Evolutionary conservation across 441 rosid species (phyloP).

Genomic region (Mallotus japonicus): DNA sequence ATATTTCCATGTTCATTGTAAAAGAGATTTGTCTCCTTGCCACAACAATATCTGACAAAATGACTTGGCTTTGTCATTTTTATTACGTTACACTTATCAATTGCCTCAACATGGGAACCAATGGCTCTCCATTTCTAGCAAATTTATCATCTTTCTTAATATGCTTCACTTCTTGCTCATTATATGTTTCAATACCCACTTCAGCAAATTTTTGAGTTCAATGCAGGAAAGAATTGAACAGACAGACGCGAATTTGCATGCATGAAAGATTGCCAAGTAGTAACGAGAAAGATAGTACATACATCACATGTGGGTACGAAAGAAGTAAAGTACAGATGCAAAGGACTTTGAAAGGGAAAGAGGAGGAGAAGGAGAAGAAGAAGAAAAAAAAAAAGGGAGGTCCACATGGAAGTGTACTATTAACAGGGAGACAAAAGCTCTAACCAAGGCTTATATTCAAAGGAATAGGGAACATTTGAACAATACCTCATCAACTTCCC

Average conservation of each 20-base stretch:
- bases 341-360: not conserved
- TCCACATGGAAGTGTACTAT: constrained; percentile 26
- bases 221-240: not conserved
- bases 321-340: not conserved
- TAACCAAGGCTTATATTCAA: constrained; percentile 18
- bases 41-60: constrained; percentile 16
- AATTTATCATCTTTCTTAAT: not conserved
- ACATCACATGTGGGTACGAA: not conserved
- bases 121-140: constrained; percentile 8
- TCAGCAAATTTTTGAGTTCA: no score
- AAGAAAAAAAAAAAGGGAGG: not conserved
- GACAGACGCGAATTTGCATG: no score
- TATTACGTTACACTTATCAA: not conserved
- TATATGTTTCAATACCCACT: not conserved
- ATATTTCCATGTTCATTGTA: constrained; percentile 18
- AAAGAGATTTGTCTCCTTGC: constrained; percentile 19
- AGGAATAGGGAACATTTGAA: constrained; percentile 24
- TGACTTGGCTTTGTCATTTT: constrained; percentile 11
- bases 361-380: not conserved
- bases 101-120: constrained; percentile 18
- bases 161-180: not conserved
- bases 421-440: constrained; percentile 23
- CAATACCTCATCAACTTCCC: constrained; percentile 26
- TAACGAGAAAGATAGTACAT: not conserved
- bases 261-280: not conserved